Percentiles rank a stretch among this genome's conserved stretches.
Evolutionary conservation across 371 early-diverging fungal species (phyloP).

Genomic region (Batkoa obscura): DNA sequence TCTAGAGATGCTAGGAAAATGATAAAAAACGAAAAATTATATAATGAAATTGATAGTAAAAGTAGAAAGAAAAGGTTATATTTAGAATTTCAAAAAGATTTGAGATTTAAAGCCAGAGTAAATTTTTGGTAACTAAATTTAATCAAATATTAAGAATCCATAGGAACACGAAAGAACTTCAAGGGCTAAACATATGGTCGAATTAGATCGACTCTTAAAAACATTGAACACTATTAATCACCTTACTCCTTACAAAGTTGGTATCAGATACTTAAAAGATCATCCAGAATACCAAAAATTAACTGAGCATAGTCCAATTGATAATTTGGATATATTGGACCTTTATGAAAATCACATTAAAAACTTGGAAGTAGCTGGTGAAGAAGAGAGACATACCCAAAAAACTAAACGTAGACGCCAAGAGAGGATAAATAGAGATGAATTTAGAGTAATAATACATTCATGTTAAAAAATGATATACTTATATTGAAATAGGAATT

Average conservation of each 20-base stretch:
- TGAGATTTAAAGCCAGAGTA: constrained; percentile 22
- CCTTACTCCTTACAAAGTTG: constrained; percentile 47
- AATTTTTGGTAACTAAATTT: not conserved
- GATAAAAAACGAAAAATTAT: constrained; percentile 15
- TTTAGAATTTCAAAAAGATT: constrained; percentile 10
- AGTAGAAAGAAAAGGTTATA: constrained; percentile 12
- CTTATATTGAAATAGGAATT: constrained; percentile 29
- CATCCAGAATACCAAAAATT: constrained; percentile 26
- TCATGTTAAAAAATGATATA: constrained; percentile 22
- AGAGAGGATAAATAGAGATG: constrained; percentile 51
- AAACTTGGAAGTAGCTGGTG: constrained; percentile 36
- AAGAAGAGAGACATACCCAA: constrained; percentile 17
- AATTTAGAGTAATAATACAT: constrained; percentile 20
- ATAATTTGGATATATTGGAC: constrained; percentile 53
- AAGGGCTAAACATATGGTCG: constrained; percentile 41
- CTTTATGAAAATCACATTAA: constrained; percentile 62
- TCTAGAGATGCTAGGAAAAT: constrained; percentile 3
- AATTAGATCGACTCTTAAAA: constrained; percentile 28
- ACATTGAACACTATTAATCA: constrained; percentile 39
- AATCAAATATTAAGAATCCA: not conserved
- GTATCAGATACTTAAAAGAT: constrained; percentile 23
- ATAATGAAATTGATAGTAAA: constrained; percentile 15
- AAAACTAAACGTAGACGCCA: constrained; percentile 21
- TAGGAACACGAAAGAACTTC: constrained; percentile 35
- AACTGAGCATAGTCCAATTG: constrained; percentile 44